phyloP scores from a whole-genome alignment of 495 filamentous ascomycete genomes.

The Aspergillus bertholletiae region DNA sequence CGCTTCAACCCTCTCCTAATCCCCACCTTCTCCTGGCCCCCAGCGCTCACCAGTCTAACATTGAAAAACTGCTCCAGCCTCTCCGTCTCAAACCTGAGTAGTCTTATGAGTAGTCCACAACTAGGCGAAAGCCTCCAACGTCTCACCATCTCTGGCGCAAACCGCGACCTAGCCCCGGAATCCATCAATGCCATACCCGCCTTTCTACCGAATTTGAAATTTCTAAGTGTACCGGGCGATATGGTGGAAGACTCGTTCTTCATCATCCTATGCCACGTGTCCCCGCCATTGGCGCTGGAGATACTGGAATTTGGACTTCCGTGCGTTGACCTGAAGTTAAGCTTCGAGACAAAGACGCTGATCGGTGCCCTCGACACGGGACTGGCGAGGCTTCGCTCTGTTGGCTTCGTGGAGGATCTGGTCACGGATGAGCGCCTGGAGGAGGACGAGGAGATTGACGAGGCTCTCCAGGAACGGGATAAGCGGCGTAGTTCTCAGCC shows the following conservation, averaged over 20 bases:
- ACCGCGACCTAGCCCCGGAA: slow-evolving; percentile 23
- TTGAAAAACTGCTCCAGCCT: slow-evolving; percentile 29
- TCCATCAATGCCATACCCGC: slow-evolving; percentile 23
- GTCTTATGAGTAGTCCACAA: slow-evolving; percentile 20
- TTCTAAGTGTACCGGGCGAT: slow-evolving; percentile 31
- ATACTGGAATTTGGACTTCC: slow-evolving; percentile 24
- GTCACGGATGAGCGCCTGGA: slow-evolving; percentile 10
- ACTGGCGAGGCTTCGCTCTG: slow-evolving; percentile 20
- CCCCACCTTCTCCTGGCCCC: slow-evolving; percentile 28
- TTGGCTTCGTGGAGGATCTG: slow-evolving; percentile 21
- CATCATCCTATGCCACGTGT: slow-evolving; percentile 19
- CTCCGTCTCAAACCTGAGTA: slow-evolving; percentile 18
- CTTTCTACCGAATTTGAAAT: slow-evolving; percentile 21
- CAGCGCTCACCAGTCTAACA: slow-evolving; percentile 20
- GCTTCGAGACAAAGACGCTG: slow-evolving; percentile 18
- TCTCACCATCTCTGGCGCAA: slow-evolving; percentile 24
- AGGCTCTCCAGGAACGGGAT: slow-evolving; percentile 14
- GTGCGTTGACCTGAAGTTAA: slow-evolving; percentile 11
- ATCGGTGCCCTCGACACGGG: slow-evolving; percentile 18
- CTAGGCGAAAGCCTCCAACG: slow-evolving; percentile 19
- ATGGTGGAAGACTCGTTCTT: slow-evolving; percentile 27
- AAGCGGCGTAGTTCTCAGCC: not conserved
- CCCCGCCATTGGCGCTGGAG: slow-evolving; percentile 15
- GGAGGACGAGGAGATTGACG: slow-evolving; percentile 26
- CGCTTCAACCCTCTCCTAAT: slow-evolving; percentile 17